Percentiles rank a stretch among this genome's conserved stretches.
phyloP scores from a whole-genome alignment of 1,284 basidiomycete species.

The Ganoderma multipileum region DNA sequence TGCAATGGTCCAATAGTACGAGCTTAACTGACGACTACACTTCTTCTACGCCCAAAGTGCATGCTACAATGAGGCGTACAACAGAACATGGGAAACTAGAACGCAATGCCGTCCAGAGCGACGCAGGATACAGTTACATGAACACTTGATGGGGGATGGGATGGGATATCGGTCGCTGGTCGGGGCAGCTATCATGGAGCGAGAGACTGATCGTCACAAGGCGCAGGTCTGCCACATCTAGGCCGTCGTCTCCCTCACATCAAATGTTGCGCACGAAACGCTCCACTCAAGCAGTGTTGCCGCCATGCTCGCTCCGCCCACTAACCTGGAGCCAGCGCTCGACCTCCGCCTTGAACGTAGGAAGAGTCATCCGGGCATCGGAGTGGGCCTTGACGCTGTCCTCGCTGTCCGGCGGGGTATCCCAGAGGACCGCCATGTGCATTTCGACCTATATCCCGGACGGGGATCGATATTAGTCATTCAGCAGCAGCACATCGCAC shows the following conservation, averaged over 20 bases:
- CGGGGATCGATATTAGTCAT: neutral
- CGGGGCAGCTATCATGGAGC: too few relatives aligned
- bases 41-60: too few relatives aligned
- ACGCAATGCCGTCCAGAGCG: too few relatives aligned
- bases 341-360: neutral
- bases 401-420: conserved; percentile 7
- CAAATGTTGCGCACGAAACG: neutral
- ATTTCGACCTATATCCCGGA: conserved; percentile 1
- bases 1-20: too few relatives aligned
- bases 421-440: conserved; percentile 12
- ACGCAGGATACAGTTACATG: too few relatives aligned
- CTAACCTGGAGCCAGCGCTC: neutral
- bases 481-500: neutral
- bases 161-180: too few relatives aligned
- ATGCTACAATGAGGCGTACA: neutral
- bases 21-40: too few relatives aligned
- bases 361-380: neutral
- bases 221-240: too few relatives aligned
- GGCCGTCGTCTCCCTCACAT: neutral
- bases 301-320: too few relatives aligned
- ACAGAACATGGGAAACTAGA: neutral
- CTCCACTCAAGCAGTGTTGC: neutral
- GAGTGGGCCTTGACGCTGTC: conserved; percentile 8
- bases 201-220: too few relatives aligned
- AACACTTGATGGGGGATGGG: too few relatives aligned